Conservation (phyloP, 345 rosid genomes). For the Turnera subulata region DNA sequence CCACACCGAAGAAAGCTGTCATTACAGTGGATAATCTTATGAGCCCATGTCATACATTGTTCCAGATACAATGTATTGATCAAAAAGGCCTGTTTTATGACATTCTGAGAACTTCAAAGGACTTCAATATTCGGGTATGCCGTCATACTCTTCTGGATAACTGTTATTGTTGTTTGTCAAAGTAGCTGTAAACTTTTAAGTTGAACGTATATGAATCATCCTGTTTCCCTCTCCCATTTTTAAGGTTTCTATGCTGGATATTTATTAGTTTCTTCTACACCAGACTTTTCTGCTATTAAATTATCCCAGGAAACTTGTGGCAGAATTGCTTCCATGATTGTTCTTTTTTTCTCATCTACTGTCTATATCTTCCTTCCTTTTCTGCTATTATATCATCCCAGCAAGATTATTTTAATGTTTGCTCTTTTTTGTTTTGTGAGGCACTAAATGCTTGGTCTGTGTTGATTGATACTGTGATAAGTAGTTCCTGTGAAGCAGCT, state of each 20-base stretch:
- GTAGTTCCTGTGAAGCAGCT: conserved; percentile 2
- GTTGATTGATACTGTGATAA: conserved; percentile 2
- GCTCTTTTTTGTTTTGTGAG: neutral
- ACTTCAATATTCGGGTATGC: conserved; percentile 23
- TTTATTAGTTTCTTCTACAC: no score
- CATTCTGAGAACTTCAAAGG: conserved; percentile 30
- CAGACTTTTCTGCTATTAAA: no score
- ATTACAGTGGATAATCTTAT: conserved; percentile 24
- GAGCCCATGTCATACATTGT: conserved; percentile 33
- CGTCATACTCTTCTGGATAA: neutral
- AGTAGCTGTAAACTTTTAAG: no score
- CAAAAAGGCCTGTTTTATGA: conserved; percentile 30
- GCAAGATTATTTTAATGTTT: no score
- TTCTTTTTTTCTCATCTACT: no score
- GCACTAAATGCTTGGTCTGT: neutral
- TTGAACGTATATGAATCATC: no score
- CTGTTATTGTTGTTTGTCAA: conserved; percentile 1
- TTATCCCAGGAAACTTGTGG: no score
- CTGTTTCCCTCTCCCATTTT: no score
- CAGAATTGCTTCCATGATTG: no score
- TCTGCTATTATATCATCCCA: no score
- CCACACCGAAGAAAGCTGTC: conserved; percentile 7
- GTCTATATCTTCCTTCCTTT: no score
- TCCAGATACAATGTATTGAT: conserved; percentile 29
- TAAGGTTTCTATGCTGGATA: no score